A percentile compares a stretch with the other conserved stretches of the same genome.
Evolutionary conservation across 805 yeast species (phyloP).

Genomic region (Yamadazyma insecticola): DNA sequence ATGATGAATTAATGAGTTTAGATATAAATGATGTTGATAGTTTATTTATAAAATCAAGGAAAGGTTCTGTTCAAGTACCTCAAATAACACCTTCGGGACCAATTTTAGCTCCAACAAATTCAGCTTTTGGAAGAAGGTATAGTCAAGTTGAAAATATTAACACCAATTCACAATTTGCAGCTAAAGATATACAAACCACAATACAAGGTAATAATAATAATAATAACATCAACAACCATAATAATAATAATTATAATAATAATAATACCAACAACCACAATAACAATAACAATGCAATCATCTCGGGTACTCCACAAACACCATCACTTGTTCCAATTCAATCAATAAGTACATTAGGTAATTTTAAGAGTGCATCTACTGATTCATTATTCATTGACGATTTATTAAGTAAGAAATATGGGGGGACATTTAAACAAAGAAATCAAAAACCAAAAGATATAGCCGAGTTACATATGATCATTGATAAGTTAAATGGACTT

Average conservation of each 20-base stretch:
- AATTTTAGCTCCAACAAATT: slow-evolving; percentile 6
- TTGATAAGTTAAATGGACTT: slow-evolving; percentile 14
- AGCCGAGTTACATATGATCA: slow-evolving; percentile 10
- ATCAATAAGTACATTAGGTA: slow-evolving; percentile 30
- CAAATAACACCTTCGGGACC: slow-evolving; percentile 1
- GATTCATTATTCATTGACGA: slow-evolving; percentile 36
- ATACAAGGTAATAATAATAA: too few relatives aligned
- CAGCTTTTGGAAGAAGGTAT: slow-evolving; percentile 13
- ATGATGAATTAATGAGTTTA: slow-evolving; percentile 22
- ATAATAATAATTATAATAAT: too few relatives aligned
- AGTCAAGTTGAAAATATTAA: slow-evolving; percentile 11
- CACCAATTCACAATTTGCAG: slow-evolving; percentile 10
- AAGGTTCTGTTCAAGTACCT: slow-evolving; percentile 15
- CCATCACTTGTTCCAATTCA: slow-evolving; percentile 20
- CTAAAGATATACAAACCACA: too few relatives aligned
- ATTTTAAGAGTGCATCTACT: slow-evolving; percentile 34
- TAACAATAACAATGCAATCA: slow-evolving; percentile 1
- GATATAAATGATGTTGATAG: slow-evolving; percentile 18
- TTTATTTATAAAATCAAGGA: slow-evolving; percentile 21
- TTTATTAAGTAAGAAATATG: slow-evolving; percentile 24
- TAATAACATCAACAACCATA: too few relatives aligned
- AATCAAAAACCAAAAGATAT: slow-evolving; percentile 5
- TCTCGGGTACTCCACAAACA: slow-evolving; percentile 2
- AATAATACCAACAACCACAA: not conserved
- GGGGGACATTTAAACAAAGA: slow-evolving; percentile 10